Evolutionary conservation across 2,329 filamentous ascomycete species (phyloP), one percentile per base, ranked within the genome.

Genomic region (Curvularia spicifera): DNA sequence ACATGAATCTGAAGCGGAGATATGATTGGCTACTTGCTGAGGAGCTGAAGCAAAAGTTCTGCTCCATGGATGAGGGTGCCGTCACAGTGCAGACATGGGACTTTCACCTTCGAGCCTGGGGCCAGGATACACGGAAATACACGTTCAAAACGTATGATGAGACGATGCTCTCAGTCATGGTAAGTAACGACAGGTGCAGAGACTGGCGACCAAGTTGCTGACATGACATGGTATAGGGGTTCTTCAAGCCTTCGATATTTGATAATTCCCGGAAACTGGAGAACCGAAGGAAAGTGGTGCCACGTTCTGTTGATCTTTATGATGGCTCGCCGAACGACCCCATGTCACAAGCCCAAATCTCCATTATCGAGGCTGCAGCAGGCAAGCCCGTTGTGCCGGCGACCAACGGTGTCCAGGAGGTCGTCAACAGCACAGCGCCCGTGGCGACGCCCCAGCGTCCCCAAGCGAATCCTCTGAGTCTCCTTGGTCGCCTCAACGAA

Each of bases 111-210:
- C 89, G 95, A 28, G 91, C 91, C 9, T 89, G 91, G 1, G 93
- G 92, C 52, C 89, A 97, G 73, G 89, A 95, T 51, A 99, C 95
- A 1, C 86, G 89, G 63, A 97, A 97, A 78, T 98, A 96, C 78
- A 87, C 88, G 40, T 98, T 97, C 83, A 98, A 98, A 82, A 93
- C 91, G 0, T 99, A 98, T 71, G 95, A 99, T 67, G 95, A 98
- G 76, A 90, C 96, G 22, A 91, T 96, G 67, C 83, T 99, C n/a
- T 90, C 95, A 0, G 90, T 93, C 0, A 92, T 97, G 89, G 81
- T 82, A 71, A 70, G 78, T 65, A 1, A 44, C 1, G 40, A 3
- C 10, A 13, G 5, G 12, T 10, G 13, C 2, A 18, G 33, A 2
- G 15, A 6, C 13, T n/a, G 33, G 15, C 33, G 12, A 3, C 5